These are phyloP conservation scores for Fragosphaeria purpurea DNA, from an alignment of 2,329 filamentous ascomycete genomes.

Conservation along the genomic window DNA sequence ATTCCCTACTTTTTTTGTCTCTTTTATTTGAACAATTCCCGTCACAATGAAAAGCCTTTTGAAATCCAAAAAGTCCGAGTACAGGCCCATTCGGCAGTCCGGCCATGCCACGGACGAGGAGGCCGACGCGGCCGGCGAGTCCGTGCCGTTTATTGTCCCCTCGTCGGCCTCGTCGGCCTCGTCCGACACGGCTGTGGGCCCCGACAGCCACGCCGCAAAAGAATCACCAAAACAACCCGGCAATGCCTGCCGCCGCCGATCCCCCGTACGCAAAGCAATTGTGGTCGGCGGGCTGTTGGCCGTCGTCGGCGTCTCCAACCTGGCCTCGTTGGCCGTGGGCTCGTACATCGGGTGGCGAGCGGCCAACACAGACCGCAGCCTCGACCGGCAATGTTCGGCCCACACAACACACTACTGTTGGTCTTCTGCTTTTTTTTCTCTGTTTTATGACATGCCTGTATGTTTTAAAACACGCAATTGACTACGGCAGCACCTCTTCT, in stretches of 20 bases:
- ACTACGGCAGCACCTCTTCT: slow-evolving; percentile 23
- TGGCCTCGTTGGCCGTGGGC: slow-evolving; percentile 3
- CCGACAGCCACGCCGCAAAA: too few relatives aligned
- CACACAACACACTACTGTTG: slow-evolving; percentile 10
- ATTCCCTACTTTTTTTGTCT: too few relatives aligned
- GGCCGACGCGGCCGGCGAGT: not conserved
- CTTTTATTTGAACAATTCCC: too few relatives aligned
- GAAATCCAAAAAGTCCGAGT: too few relatives aligned
- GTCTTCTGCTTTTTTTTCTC: not conserved
- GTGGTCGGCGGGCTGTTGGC: not conserved
- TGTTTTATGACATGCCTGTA: not conserved
- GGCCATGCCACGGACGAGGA: not conserved
- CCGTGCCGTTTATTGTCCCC: not conserved
- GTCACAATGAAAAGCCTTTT: too few relatives aligned
- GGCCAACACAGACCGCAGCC: not conserved
- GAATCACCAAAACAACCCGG: too few relatives aligned
- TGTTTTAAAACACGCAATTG: too few relatives aligned
- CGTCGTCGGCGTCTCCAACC: not conserved
- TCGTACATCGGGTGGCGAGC: not conserved
- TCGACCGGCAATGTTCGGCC: slow-evolving; percentile 9
- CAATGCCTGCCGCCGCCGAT: too few relatives aligned
- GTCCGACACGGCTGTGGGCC: too few relatives aligned
- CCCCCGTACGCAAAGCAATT: not conserved
- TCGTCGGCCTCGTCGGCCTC: not conserved
- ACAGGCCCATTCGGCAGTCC: too few relatives aligned